Percentiles rank a stretch among this genome's conserved stretches.
These are phyloP conservation scores for Hondaea fermentalgiana DNA, from an alignment of 108 stramenopile species.

Conservation along the genomic window DNA sequence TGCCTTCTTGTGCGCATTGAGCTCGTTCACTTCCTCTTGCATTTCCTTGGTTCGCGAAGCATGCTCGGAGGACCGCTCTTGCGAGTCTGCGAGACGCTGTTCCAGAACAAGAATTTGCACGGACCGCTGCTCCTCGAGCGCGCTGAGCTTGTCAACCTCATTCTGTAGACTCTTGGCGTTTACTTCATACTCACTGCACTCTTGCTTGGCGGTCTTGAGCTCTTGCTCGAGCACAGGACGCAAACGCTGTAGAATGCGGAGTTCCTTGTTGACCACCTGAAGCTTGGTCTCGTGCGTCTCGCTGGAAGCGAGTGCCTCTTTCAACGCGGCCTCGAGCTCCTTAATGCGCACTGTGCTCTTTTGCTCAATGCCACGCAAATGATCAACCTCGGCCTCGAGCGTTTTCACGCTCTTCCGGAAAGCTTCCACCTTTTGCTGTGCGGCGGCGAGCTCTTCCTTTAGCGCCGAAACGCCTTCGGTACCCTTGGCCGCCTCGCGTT, in stretches of 20 bases:
- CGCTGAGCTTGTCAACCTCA: not conserved
- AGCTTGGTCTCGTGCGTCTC: not conserved
- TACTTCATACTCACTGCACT: not conserved
- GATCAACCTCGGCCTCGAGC: not conserved
- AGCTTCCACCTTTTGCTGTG: not conserved
- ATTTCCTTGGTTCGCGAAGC: not conserved
- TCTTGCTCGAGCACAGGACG: not conserved
- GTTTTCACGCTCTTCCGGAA: not conserved
- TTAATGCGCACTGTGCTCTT: not conserved
- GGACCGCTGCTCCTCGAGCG: not conserved
- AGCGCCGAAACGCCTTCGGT: not conserved
- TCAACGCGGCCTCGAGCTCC: not conserved
- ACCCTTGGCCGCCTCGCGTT: not conserved
- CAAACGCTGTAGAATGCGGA: not conserved
- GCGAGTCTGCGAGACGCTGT: not conserved
- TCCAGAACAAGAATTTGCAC: not conserved
- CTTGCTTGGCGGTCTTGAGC: not conserved
- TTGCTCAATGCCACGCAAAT: not conserved
- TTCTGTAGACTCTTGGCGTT: not conserved
- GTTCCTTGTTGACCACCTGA: not conserved
- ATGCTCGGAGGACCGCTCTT: not conserved
- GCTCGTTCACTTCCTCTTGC: not conserved
- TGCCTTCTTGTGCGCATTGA: not conserved
- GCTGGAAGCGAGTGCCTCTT: not conserved
- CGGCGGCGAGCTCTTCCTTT: not conserved